Conservation (phyloP, 1,284 basidiomycete genomes). For the Grifola frondosa region DNA sequence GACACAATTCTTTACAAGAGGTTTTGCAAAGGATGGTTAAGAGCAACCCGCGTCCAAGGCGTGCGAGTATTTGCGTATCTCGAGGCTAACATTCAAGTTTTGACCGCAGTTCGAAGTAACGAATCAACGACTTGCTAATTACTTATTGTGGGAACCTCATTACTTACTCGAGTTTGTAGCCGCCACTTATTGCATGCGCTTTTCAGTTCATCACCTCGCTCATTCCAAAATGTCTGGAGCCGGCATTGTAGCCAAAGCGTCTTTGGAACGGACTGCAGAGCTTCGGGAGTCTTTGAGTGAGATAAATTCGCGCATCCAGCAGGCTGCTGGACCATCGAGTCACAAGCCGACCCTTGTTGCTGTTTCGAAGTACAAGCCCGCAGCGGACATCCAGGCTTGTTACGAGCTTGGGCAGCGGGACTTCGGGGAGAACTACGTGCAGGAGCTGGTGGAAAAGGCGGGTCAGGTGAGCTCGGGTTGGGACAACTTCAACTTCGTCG, state of each 20-base stretch:
- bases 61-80: too few relatives aligned
- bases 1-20: too few relatives aligned
- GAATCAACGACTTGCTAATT: too few relatives aligned
- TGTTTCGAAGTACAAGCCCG: conserved; percentile 94
- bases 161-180: too few relatives aligned
- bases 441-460: conserved; percentile 92
- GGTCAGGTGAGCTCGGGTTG: conserved; percentile 64
- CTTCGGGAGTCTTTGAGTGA: conserved; percentile 51
- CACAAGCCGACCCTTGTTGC: conserved; percentile 63
- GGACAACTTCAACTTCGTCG: too few relatives aligned
- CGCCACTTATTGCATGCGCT: too few relatives aligned
- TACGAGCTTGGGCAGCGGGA: conserved; percentile 81
- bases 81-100: too few relatives aligned
- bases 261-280: conserved; percentile 41
- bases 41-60: too few relatives aligned
- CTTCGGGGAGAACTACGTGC: conserved; percentile 98
- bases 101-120: too few relatives aligned
- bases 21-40: too few relatives aligned
- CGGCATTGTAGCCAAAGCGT: conserved; percentile 6
- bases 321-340: conserved; percentile 30
- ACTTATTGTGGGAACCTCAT: too few relatives aligned
- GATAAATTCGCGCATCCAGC: conserved; percentile 47
- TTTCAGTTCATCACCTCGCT: too few relatives aligned
- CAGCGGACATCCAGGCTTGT: conserved; percentile 82
- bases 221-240: conserved; percentile 16